Evolutionary conservation across 2,329 filamentous ascomycete genomes (phyloP).

Genomic region (Cryphonectria naterciae): DNA sequence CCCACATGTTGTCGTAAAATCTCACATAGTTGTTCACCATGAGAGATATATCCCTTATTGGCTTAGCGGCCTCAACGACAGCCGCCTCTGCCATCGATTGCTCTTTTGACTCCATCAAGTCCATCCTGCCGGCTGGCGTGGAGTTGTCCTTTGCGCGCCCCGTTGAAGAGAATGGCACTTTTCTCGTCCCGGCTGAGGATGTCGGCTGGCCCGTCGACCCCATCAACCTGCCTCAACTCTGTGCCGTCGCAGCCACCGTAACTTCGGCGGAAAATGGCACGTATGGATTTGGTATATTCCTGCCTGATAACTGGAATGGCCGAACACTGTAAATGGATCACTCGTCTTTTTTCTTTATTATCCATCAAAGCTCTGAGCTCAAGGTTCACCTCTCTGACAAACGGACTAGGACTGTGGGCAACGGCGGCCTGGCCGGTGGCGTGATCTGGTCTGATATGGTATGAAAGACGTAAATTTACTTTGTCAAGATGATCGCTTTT

Average conservation of each 20-base stretch:
- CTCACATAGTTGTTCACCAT: neutral
- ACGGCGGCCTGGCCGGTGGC: constrained; percentile 39
- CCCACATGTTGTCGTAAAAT: neutral
- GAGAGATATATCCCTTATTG: neutral
- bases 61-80: neutral
- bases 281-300: neutral
- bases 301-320: neutral
- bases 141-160: neutral
- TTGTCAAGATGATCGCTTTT: neutral
- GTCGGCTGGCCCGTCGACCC: neutral
- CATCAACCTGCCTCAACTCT: neutral
- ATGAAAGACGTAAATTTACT: neutral
- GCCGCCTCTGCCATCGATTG: neutral
- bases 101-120: neutral
- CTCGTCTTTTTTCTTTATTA: neutral
- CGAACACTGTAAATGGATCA: neutral
- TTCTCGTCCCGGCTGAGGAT: neutral
- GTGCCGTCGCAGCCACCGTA: neutral
- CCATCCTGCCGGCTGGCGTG: neutral
- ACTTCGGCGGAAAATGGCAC: neutral
- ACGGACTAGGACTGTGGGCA: constrained; percentile 23
- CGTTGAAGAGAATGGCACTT: neutral
- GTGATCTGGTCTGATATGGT: constrained; percentile 34
- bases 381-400: neutral
- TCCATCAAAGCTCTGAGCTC: neutral